These are phyloP conservation scores for Exophiala xenobiotica DNA, from an alignment of 2,329 filamentous ascomycete genomes.

Conservation along the genomic window DNA sequence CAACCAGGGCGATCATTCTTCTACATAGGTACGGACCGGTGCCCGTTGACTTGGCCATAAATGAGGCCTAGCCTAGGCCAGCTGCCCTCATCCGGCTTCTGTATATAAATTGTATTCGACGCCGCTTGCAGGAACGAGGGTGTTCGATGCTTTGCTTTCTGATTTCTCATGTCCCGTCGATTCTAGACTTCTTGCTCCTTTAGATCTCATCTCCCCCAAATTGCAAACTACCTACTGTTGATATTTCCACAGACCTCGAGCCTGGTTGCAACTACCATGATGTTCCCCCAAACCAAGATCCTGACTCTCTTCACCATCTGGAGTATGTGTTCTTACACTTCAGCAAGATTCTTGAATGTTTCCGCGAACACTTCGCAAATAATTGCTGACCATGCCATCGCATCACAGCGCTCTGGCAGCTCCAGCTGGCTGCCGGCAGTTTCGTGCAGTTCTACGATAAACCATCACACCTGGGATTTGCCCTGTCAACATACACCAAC, in stretches of 20 bases:
- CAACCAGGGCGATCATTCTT: neutral
- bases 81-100: too few relatives aligned
- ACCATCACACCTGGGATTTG: neutral
- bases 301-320: neutral
- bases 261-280: neutral
- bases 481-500: neutral
- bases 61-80: neutral
- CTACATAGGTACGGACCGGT: neutral
- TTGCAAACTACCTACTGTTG: neutral
- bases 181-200: neutral
- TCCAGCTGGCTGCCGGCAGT: neutral
- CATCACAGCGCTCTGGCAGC: neutral
- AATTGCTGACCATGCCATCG: neutral
- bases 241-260: neutral
- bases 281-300: neutral
- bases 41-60: neutral
- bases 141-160: neutral
- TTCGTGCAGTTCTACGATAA: constrained; percentile 1
- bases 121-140: neutral
- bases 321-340: neutral
- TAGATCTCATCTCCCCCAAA: neutral
- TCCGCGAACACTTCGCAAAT: neutral
- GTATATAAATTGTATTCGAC: neutral
- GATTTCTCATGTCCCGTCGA: neutral
- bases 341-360: neutral